A percentile compares a stretch with the other conserved stretches of the same genome.
Conservation (phyloP, 2,329 filamentous ascomycete genomes). For the Verticillium nubilum region DNA sequence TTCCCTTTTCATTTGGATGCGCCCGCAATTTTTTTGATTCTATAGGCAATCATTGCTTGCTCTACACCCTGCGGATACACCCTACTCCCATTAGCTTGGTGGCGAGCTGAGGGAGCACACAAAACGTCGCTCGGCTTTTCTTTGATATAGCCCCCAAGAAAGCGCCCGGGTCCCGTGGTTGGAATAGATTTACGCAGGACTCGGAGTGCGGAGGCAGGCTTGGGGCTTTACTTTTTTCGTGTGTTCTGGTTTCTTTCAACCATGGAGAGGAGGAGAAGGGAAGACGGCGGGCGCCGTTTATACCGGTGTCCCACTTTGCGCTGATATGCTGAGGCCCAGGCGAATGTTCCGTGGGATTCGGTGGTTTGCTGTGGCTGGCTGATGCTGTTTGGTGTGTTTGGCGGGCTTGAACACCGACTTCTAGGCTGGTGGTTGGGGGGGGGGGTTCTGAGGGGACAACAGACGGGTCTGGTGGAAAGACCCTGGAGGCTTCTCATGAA, state of each 20-base stretch:
- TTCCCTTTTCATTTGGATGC: constrained; percentile 8
- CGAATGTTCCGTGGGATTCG: neutral
- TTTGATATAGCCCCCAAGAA: constrained; percentile 1
- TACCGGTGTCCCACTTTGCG: neutral
- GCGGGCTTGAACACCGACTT: no score
- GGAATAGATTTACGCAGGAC: neutral
- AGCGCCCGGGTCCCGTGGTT: neutral
- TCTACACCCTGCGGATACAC: no score
- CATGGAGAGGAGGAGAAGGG: neutral
- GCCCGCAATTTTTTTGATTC: constrained; percentile 5
- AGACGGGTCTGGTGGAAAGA: no score
- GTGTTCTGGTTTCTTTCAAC: neutral
- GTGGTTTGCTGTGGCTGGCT: neutral
- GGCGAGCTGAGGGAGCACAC: no score
- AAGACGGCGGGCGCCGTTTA: neutral
- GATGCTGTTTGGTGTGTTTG: neutral
- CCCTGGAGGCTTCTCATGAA: neutral
- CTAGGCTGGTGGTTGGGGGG: no score
- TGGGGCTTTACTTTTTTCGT: neutral
- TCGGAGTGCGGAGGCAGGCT: neutral
- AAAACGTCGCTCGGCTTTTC: no score
- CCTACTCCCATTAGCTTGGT: no score
- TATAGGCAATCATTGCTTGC: neutral
- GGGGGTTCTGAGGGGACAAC: no score
- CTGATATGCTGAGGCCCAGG: neutral